Conservation (phyloP, 352 stramenopile species). For the Phytophthora chlamydospora region DNA sequence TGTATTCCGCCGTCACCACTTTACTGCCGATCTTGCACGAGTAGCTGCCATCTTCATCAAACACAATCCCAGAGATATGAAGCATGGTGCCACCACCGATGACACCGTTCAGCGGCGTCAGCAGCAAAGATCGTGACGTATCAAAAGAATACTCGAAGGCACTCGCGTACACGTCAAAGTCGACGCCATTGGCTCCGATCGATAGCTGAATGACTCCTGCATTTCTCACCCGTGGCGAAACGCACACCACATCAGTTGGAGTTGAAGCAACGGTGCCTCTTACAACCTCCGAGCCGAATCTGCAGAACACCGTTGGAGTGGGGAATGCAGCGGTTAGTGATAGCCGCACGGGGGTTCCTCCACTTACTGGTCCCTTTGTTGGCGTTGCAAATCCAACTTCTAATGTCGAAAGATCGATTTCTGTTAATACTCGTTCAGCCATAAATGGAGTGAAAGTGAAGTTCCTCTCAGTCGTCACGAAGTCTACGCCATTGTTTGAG, state of each 20-base stretch:
- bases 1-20: slow-evolving; percentile 49
- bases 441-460: slow-evolving; percentile 38
- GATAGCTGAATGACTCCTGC: slow-evolving; percentile 33
- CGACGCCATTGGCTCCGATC: slow-evolving; percentile 50
- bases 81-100: slow-evolving; percentile 62
- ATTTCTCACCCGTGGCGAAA: slow-evolving; percentile 18
- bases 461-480: slow-evolving; percentile 18
- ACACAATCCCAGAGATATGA: slow-evolving; percentile 40
- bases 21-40: slow-evolving; percentile 59
- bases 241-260: slow-evolving; percentile 35
- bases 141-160: slow-evolving; percentile 57
- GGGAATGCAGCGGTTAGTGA: slow-evolving; percentile 27
- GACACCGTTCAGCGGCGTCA: slow-evolving; percentile 52
- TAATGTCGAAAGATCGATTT: slow-evolving; percentile 29
- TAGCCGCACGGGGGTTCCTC: slow-evolving; percentile 63
- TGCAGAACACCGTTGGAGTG: slow-evolving; percentile 46
- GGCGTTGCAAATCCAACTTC: slow-evolving; percentile 47
- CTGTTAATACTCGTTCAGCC: neutral
- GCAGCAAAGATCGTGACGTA: slow-evolving; percentile 22
- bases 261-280: slow-evolving; percentile 18
- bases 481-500: slow-evolving; percentile 63
- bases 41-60: slow-evolving; percentile 40
- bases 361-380: slow-evolving; percentile 50
- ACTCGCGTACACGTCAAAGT: slow-evolving; percentile 56
- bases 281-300: slow-evolving; percentile 58